A percentile compares a stretch with the other conserved stretches of the same genome.
These are phyloP conservation scores for Lophiotrema nucula DNA, from an alignment of 495 filamentous ascomycete genomes.

Conservation along the genomic window DNA sequence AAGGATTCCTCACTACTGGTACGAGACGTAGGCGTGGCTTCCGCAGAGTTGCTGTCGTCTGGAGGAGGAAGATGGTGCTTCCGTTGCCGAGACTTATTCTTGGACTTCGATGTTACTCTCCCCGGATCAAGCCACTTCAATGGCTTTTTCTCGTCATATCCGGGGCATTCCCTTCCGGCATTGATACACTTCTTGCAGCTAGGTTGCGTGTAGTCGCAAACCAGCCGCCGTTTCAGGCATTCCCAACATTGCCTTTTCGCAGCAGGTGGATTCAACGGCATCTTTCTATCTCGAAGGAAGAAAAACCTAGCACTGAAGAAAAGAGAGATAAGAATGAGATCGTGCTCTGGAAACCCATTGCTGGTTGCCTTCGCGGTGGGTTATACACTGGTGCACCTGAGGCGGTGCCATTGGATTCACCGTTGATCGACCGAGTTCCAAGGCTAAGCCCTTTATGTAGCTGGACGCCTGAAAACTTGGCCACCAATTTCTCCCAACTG, in stretches of 20 bases:
- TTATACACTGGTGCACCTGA: neutral
- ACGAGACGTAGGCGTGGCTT: no score
- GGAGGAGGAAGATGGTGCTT: no score
- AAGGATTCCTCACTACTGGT: no score
- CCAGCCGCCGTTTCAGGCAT: slow-evolving; percentile 15
- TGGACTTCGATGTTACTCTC: neutral
- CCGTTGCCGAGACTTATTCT: neutral
- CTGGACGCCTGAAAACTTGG: no score
- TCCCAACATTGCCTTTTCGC: slow-evolving; percentile 24
- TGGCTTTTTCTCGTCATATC: slow-evolving; percentile 20
- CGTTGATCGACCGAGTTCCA: neutral
- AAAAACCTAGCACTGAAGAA: neutral
- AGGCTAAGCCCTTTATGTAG: no score
- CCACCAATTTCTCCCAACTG: no score
- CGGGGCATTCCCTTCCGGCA: slow-evolving; percentile 9
- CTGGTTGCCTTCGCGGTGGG: neutral
- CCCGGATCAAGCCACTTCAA: slow-evolving; percentile 22
- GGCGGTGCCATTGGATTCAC: neutral
- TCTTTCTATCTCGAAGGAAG: neutral
- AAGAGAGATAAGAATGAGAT: no score
- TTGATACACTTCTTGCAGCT: slow-evolving; percentile 18
- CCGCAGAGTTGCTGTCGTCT: neutral
- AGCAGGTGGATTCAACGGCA: neutral
- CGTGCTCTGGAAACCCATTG: no score
- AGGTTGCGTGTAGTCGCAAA: slow-evolving; percentile 19